Percentiles rank a stretch among this genome's conserved stretches.
Conservation (phyloP, 441 rosid species). For the Pelargonium hybrid region DNA sequence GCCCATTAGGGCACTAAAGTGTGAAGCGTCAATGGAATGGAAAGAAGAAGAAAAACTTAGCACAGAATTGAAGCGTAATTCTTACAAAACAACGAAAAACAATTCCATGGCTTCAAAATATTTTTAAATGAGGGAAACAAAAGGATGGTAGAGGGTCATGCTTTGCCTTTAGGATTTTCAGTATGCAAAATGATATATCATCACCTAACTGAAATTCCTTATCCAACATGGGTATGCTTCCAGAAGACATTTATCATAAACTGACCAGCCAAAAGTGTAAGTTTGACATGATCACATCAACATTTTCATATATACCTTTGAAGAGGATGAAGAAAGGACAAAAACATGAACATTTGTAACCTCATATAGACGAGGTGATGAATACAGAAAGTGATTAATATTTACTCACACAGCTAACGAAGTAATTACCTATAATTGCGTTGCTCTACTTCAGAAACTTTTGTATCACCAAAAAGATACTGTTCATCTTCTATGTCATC, state of each 20-base stretch:
- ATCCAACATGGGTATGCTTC: neutral
- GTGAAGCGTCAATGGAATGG: neutral
- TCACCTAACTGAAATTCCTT: conserved; percentile 5
- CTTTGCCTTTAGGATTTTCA: neutral
- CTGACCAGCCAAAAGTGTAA: neutral
- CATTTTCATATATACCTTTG: neutral
- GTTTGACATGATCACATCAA: neutral
- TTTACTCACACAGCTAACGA: conserved; percentile 8
- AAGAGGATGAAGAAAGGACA: neutral
- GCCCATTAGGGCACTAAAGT: neutral
- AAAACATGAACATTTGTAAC: neutral
- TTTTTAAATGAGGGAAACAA: neutral
- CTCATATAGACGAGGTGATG: neutral
- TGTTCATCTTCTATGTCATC: conserved; percentile 64
- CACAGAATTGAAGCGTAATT: neutral
- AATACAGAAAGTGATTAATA: neutral
- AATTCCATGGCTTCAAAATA: neutral
- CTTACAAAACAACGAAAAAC: neutral
- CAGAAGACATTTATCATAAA: neutral
- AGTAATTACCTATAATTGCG: conserved; percentile 48
- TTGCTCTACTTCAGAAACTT: conserved; percentile 64
- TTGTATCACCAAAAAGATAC: conserved; percentile 62
- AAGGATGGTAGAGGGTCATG: neutral
- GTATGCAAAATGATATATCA: neutral
- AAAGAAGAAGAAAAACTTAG: neutral